Conservation (phyloP, 2,329 filamentous ascomycete genomes). For the Aspergillus glaucus region DNA sequence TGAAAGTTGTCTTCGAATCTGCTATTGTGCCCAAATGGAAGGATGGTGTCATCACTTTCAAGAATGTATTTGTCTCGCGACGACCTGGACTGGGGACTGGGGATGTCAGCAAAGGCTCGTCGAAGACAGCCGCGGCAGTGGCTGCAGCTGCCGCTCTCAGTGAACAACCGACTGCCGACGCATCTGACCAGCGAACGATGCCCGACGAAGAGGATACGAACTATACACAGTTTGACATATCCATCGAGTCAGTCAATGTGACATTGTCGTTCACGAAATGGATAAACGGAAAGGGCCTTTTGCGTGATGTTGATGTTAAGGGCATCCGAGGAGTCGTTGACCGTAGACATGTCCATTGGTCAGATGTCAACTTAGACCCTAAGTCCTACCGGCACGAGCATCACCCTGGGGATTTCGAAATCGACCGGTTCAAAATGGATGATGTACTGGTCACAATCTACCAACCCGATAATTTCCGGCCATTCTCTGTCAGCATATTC, state of each 20-base stretch:
- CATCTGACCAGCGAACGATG: constrained; percentile 19
- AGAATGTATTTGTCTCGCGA: constrained; percentile 91
- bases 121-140: constrained; percentile 73
- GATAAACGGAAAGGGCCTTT: constrained; percentile 92
- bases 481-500: constrained; percentile 91
- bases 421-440: constrained; percentile 93
- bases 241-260: constrained; percentile 90
- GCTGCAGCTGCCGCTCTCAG: constrained; percentile 64
- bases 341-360: constrained; percentile 73
- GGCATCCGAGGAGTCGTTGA: constrained; percentile 90
- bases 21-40: constrained; percentile 96
- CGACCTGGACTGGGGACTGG: constrained; percentile 75
- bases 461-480: constrained; percentile 84
- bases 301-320: constrained; percentile 89
- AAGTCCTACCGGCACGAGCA: constrained; percentile 83
- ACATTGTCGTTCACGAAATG: constrained; percentile 97
- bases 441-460: constrained; percentile 88
- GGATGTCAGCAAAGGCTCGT: constrained; percentile 88
- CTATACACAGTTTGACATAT: constrained; percentile 95
- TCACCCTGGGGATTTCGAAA: constrained; percentile 88
- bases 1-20: constrained; percentile 94
- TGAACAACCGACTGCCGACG: constrained; percentile 38
- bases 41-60: constrained; percentile 90
- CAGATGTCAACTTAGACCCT: constrained; percentile 65
- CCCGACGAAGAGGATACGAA: constrained; percentile 76